These are phyloP conservation scores for Sporothrix euskadiensis DNA, from an alignment of 2,329 filamentous ascomycete genomes.

Conservation along the genomic window DNA sequence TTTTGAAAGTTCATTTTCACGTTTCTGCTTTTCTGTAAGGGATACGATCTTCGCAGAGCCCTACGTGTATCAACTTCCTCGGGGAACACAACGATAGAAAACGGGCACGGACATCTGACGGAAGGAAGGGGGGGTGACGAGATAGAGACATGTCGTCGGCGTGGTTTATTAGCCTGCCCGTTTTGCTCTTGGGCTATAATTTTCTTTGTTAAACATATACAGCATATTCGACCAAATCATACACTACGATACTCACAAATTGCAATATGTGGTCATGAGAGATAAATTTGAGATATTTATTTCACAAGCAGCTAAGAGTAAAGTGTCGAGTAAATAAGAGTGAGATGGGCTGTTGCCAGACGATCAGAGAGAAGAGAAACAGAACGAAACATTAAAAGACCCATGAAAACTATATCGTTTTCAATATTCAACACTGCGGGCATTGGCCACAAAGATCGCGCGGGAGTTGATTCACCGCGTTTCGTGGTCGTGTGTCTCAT, in stretches of 20 bases:
- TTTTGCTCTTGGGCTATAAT: not conserved
- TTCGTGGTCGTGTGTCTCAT: not conserved
- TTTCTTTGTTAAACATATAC: not conserved
- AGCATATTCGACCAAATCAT: not conserved
- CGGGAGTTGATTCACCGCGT: not conserved
- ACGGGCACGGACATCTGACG: not conserved
- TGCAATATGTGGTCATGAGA: not conserved
- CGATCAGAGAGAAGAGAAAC: not conserved
- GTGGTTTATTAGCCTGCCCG: not conserved
- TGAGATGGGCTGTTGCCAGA: not conserved
- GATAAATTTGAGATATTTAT: not conserved
- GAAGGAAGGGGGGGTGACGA: not conserved
- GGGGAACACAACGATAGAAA: slow-evolving; percentile 3
- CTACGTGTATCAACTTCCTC: not conserved
- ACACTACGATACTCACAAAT: not conserved
- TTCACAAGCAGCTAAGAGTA: not conserved
- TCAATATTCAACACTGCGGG: not conserved
- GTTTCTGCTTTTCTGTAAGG: not conserved
- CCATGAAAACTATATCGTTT: not conserved
- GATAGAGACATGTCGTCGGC: not conserved
- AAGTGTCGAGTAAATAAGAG: not conserved
- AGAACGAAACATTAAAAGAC: not conserved
- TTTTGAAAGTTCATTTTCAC: not conserved
- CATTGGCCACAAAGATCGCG: not conserved
- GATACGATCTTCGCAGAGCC: not conserved